A percentile compares a stretch with the other conserved stretches of the same genome.
phyloP scores from a whole-genome alignment of 345 rosid species.

The Clausena lansium region DNA sequence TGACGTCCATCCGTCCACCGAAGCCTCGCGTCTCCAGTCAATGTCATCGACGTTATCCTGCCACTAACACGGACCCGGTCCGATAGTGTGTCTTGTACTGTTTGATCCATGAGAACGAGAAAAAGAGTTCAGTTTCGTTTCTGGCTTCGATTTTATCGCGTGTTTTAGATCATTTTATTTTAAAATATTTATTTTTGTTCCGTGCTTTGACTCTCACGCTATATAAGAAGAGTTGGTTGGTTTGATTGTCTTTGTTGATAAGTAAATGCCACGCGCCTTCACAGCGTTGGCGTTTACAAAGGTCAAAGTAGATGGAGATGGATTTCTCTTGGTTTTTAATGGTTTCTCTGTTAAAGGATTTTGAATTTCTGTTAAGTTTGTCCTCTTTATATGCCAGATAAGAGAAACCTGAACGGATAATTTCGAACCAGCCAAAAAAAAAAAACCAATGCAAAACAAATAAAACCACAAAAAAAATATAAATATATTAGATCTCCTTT shows the following conservation, averaged over 20 bases:
- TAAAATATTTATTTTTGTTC: no score
- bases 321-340: no score
- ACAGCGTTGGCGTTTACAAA: neutral
- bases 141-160: neutral
- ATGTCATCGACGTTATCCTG: slow-evolving; percentile 28
- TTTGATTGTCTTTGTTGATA: neutral
- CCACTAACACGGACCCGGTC: slow-evolving; percentile 55
- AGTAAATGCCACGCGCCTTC: neutral
- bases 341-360: neutral
- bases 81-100: slow-evolving; percentile 23
- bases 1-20: slow-evolving; percentile 45
- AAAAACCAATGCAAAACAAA: no score
- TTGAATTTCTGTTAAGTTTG: neutral
- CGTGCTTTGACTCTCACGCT: neutral
- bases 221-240: neutral
- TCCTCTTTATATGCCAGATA: neutral
- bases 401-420: neutral
- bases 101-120: neutral
- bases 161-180: neutral
- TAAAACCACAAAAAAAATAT: neutral
- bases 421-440: neutral
- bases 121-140: neutral
- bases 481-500: no score
- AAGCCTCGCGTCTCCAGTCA: slow-evolving; percentile 58
- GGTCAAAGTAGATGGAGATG: no score